Base-by-base conservation (phyloP, 345 rosid genomes). In the Boechera divaricarpa region DNA sequence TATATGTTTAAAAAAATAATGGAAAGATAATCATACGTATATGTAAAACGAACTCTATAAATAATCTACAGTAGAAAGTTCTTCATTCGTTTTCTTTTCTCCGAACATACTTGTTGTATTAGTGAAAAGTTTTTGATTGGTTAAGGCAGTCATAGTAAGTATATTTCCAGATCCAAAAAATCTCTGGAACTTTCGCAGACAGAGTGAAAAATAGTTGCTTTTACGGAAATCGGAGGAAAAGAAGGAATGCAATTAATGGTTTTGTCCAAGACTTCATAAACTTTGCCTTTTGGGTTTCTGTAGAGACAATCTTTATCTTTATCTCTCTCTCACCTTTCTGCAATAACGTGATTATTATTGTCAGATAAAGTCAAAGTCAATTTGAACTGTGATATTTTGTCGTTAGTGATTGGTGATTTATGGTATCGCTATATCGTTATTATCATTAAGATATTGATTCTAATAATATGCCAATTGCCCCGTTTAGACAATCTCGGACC, bases 261-360 rank as follows among this genome's bases (percentile, higher is more conserved):
- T 57, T 56, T 72, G 77, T 77, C 63, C 63, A 68, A 77, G 57
- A 58, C 53, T 59, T 67, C 70, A 48, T 73, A 11, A 66, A 53
- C 15, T 26, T 67, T 61, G 82, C 78, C 78, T 79, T 79, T 73
- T 79, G 60, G 69, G 74, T 79, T 60, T 67, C 74, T 67, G 78
- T 73, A 61, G 70, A 73, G 82, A 54, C 78, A 79, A 59, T 60
- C 65, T 67, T 10, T n/a, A 47, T 47, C 51, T 48, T 41, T 77
- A 57, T 71, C 18, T 71, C 56, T 64, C 24, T 57, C 55, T 51
- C 52, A 55, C 58, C 73, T 78, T 44, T 72, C 7, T 59, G 55
- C 13, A 57, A 12, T 6, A 77, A 71, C 72, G 62, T 71, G 76
- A 65, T 65, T 48, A 56, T 71, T 64, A 57, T 64, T 56, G 61